Percentiles rank a stretch among this genome's conserved stretches.
Conservation (phyloP, 495 filamentous ascomycete species). For the Penicillium soppii region DNA sequence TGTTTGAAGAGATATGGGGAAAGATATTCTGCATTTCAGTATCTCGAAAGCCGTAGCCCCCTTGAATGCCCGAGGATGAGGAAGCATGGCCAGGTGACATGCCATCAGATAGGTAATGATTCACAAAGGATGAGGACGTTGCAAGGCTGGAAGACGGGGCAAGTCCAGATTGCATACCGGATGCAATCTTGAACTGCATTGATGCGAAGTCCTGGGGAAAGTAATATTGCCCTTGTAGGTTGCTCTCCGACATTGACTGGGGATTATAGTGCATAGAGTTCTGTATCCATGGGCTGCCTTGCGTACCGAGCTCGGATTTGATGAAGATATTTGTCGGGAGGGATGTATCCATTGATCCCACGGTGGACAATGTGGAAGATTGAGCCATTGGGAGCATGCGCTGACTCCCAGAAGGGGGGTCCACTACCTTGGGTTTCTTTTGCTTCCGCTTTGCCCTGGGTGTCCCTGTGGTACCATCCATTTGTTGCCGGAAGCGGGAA, state of each 20-base stretch:
- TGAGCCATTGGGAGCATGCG: background rate
- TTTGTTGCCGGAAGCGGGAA: constrained; percentile 63
- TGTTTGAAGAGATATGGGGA: background rate
- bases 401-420: background rate
- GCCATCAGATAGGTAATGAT: background rate
- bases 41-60: background rate
- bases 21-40: background rate
- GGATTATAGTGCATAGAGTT: background rate
- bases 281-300: background rate
- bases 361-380: background rate
- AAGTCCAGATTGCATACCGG: background rate
- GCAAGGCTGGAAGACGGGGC: background rate
- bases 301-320: constrained; percentile 9
- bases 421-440: constrained; percentile 16
- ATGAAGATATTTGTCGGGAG: constrained; percentile 6
- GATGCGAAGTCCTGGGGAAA: constrained; percentile 2
- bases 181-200: background rate
- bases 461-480: constrained; percentile 47
- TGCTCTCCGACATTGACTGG: background rate
- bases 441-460: constrained; percentile 9
- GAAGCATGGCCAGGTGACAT: background rate
- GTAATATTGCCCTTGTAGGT: background rate
- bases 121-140: background rate
- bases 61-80: background rate
- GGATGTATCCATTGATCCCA: background rate